A percentile compares a stretch with the other conserved stretches of the same genome.
Evolutionary conservation across 768 basidiomycete genomes (phyloP).

Genomic region (Naematelia aurantialba): DNA sequence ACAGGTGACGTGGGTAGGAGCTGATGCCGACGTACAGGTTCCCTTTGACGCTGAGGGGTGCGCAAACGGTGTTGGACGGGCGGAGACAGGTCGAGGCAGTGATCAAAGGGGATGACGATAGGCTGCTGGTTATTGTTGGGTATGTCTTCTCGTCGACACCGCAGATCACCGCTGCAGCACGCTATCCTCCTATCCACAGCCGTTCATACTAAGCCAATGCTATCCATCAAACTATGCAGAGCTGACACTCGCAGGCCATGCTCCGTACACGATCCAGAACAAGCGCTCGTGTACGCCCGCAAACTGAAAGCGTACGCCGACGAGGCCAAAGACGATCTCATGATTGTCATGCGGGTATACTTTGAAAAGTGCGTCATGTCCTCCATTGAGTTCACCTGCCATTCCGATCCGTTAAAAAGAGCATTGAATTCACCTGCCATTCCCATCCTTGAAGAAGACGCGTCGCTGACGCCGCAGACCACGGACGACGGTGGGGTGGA

Average conservation of each 20-base stretch:
- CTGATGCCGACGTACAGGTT: constrained; percentile 15
- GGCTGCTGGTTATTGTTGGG: constrained; percentile 88
- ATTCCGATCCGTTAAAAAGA: no score
- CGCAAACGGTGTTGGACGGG: constrained; percentile 85
- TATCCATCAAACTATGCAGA: no score
- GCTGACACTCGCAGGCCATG: constrained; percentile 61
- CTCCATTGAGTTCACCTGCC: background rate
- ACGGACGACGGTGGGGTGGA: constrained; percentile 95
- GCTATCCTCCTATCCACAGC: no score
- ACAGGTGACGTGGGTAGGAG: constrained; percentile 49
- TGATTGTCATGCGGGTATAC: constrained; percentile 97
- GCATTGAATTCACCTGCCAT: no score
- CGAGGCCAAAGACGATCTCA: constrained; percentile 71
- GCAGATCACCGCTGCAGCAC: background rate
- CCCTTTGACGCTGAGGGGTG: constrained; percentile 61
- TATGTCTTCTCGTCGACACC: constrained; percentile 41
- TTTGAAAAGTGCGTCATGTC: constrained; percentile 68
- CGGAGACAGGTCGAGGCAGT: constrained; percentile 73
- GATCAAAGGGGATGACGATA: constrained; percentile 81
- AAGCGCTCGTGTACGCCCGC: constrained; percentile 81
- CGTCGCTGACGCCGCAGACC: no score
- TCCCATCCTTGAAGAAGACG: no score
- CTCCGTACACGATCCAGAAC: constrained; percentile 84
- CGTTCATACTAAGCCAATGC: no score
- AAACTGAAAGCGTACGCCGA: constrained; percentile 77